Base-by-base conservation (phyloP, 306 rosid species). In the Macrotyloma uniflorum region DNA sequence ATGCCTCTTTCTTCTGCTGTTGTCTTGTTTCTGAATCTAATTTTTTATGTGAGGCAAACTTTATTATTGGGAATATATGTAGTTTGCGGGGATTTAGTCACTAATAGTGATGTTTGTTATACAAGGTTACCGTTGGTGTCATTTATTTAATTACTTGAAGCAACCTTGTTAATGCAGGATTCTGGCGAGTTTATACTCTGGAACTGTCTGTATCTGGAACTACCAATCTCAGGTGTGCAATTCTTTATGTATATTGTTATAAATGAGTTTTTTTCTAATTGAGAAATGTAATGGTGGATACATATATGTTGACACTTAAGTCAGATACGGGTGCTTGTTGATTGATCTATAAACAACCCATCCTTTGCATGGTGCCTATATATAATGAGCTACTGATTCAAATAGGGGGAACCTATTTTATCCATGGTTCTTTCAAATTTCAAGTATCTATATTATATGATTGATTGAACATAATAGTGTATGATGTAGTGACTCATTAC, bases 161-260 rank as follows among this genome's bases (percentile, higher is more conserved):
- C 75, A 49, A 40, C 26, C 14, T 77, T 85, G 79, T 45, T 68
- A 54, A 78, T 76, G 82, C 86, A 95, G 99, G 99, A 90, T 95
- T 85, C 83, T 93, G 77, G 97, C 96, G 15, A 91, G 99, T 87
- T 91, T 95, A 76, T 95, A 95, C 81, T 91, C 99, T 3, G 99
- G 99, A 84, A 91, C 98, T 45, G 97, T 95, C 45, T 91, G 96
- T 78, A 95, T 95, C 82, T 95, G 97, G 97, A 93, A 95, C 86
- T 93, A 91, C 89, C 99, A 95, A 83, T 90, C 99, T 62, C 97
- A 93, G 99, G 98, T 93, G 85, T 77, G 86, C 22, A 38, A 68
- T 63, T 24, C 47, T 61, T 76, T 72, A 50, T 65, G 26, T 30
- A 9, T 70, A 23, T 22, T 78, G 69, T 69, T 47, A 74, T 28